These are phyloP conservation scores for Pleurotus eryngii DNA, from an alignment of 768 basidiomycete genomes.

Conservation along the genomic window DNA sequence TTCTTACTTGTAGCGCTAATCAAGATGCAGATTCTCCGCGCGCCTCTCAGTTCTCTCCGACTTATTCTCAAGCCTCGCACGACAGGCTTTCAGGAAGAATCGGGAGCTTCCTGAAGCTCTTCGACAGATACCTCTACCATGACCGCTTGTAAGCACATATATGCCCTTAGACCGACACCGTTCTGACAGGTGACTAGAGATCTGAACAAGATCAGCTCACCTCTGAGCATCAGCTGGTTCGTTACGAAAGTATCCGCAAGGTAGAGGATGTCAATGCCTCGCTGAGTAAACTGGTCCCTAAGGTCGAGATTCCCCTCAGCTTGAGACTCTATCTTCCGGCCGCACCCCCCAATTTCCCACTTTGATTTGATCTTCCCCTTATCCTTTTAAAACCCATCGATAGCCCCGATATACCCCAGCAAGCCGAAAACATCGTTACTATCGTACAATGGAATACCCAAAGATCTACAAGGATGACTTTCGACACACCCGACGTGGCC, in stretches of 20 bases:
- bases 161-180: constrained; percentile 5
- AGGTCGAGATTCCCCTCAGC: constrained; percentile 53
- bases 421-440: constrained; percentile 86
- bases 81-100: background rate
- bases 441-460: constrained; percentile 97
- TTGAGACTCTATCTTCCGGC: too few relatives aligned
- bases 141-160: constrained; percentile 70
- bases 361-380: constrained; percentile 92
- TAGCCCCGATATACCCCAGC: constrained; percentile 94
- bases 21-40: background rate
- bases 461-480: constrained; percentile 88
- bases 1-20: background rate
- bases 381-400: constrained; percentile 99
- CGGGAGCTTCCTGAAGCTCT: constrained; percentile 79
- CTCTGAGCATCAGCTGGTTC: constrained; percentile 82
- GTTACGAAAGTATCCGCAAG: constrained; percentile 72
- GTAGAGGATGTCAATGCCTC: constrained; percentile 48
- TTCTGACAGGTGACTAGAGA: constrained; percentile 44
- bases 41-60: background rate
- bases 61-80: background rate
- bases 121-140: constrained; percentile 90
- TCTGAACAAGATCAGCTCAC: constrained; percentile 87
- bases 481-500: constrained; percentile 83
- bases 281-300: constrained; percentile 91
- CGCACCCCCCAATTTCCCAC: constrained; percentile 63